These are phyloP conservation scores for Candida odintsovae DNA, from an alignment of 805 yeast genomes.

Conservation along the genomic window DNA sequence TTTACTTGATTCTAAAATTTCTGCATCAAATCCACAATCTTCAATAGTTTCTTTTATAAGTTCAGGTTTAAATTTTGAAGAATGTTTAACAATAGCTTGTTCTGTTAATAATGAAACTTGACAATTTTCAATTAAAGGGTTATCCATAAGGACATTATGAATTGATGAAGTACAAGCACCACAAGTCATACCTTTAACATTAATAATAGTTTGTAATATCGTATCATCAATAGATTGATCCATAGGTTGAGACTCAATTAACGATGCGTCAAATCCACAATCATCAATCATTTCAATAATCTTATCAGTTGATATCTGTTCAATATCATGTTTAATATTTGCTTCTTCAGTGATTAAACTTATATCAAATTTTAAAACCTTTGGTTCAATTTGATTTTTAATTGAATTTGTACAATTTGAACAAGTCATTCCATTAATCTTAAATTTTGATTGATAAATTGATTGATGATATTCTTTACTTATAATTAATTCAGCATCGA, in stretches of 20 bases:
- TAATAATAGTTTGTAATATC: constrained; percentile 1
- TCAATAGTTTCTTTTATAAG: constrained; percentile 53
- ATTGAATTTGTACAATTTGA: constrained; percentile 74
- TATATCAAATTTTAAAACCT: constrained; percentile 50
- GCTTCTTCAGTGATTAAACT: constrained; percentile 78
- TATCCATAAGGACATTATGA: constrained; percentile 41
- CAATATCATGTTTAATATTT: constrained; percentile 39
- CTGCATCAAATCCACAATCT: constrained; percentile 69
- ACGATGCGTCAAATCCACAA: constrained; percentile 60
- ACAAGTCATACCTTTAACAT: constrained; percentile 24
- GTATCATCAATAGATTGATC: neutral
- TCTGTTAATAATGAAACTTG: constrained; percentile 74
- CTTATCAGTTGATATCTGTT: constrained; percentile 22
- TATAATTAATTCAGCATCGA: constrained; percentile 14
- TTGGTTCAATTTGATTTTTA: constrained; percentile 41
- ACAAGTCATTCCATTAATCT: constrained; percentile 77
- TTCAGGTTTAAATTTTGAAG: constrained; percentile 23
- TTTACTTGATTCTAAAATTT: constrained; percentile 15
- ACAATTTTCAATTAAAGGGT: constrained; percentile 47
- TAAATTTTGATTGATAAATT: constrained; percentile 10
- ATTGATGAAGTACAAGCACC: constrained; percentile 50
- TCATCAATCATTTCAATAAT: constrained; percentile 59
- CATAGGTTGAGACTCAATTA: constrained; percentile 12
- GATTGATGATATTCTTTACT: neutral
- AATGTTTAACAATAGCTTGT: constrained; percentile 55